A percentile compares a stretch with the other conserved stretches of the same genome.
phyloP scores from a whole-genome alignment of 768 basidiomycete species.

The Jaapia argillacea region DNA sequence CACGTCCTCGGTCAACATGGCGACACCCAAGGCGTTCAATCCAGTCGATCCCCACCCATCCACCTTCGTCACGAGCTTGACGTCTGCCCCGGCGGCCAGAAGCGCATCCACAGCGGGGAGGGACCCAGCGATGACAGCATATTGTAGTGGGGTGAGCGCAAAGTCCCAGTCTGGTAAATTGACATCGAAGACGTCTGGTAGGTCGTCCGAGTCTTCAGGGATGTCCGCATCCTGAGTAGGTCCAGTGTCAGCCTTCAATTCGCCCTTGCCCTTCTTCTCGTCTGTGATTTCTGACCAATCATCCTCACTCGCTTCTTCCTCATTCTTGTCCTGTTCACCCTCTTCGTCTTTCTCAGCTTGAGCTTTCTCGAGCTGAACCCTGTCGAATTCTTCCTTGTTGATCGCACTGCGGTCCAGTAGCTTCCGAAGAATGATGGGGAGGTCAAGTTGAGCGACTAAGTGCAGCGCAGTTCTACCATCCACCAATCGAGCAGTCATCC shows the following conservation, averaged over 20 bases:
- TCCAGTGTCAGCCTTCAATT: constrained; percentile 8
- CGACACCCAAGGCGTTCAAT: constrained; percentile 19
- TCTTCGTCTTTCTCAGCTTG: constrained; percentile 13
- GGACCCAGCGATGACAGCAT: constrained; percentile 39
- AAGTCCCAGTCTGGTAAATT: constrained; percentile 51
- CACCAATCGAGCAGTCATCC: constrained; percentile 44
- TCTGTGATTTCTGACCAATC: constrained; percentile 14
- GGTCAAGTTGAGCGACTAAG: constrained; percentile 41
- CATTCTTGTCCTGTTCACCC: constrained; percentile 9
- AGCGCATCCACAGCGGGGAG: constrained; percentile 34
- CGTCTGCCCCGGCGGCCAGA: constrained; percentile 30
- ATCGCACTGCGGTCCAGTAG: constrained; percentile 37
- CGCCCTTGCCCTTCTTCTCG: constrained; percentile 16
- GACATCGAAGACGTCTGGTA: constrained; percentile 46
- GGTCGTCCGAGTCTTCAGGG: constrained; percentile 37
- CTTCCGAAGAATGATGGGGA: constrained; percentile 32
- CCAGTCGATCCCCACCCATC: too few species aligned
- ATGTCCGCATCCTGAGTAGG: constrained; percentile 23
- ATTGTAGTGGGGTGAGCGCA: constrained; percentile 38
- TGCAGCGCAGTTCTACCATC: constrained; percentile 49
- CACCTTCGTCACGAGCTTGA: constrained; percentile 9
- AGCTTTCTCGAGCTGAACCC: constrained; percentile 10
- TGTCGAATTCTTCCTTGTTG: constrained; percentile 11
- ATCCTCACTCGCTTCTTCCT: constrained; percentile 9
- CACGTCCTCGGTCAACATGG: constrained; percentile 14